These are phyloP conservation scores for Perilla frutescens DNA, from an alignment of 257 asterid genomes.

Conservation along the genomic window DNA sequence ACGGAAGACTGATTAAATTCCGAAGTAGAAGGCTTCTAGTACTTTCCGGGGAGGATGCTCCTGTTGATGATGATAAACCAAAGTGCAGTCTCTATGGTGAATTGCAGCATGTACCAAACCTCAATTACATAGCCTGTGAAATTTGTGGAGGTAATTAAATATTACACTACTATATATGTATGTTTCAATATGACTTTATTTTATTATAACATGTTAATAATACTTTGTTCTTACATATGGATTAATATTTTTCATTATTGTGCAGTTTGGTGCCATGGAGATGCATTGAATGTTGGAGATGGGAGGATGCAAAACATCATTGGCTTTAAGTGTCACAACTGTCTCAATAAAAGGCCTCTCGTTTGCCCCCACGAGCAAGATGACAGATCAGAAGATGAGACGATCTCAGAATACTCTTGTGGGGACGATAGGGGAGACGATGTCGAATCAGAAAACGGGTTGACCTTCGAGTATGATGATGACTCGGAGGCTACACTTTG, in stretches of 20 bases:
- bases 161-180: too few relatives aligned
- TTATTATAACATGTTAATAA: too few relatives aligned
- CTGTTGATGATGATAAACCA: conserved; percentile 44
- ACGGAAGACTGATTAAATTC: conserved; percentile 54
- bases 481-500: too few relatives aligned
- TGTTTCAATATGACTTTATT: too few relatives aligned
- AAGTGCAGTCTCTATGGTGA: conserved; percentile 74
- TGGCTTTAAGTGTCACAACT: conserved; percentile 82
- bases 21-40: conserved; percentile 59
- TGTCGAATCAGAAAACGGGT: too few relatives aligned
- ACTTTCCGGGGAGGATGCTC: conserved; percentile 47
- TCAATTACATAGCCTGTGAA: conserved; percentile 72
- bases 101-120: conserved; percentile 50
- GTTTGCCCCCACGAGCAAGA: conserved; percentile 61
- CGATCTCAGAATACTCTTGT: too few relatives aligned
- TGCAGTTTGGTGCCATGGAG: conserved; percentile 93
- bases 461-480: too few relatives aligned
- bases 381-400: too few relatives aligned
- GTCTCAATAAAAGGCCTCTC: conserved; percentile 58
- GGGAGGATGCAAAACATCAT: conserved; percentile 59
- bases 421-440: too few relatives aligned
- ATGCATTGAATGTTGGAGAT: conserved; percentile 66
- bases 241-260: too few relatives aligned
- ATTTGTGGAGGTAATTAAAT: conserved; percentile 84
- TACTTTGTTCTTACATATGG: too few relatives aligned